Conservation (phyloP, 2,329 filamentous ascomycete genomes). For the Aspergillus novoparasiticus region DNA sequence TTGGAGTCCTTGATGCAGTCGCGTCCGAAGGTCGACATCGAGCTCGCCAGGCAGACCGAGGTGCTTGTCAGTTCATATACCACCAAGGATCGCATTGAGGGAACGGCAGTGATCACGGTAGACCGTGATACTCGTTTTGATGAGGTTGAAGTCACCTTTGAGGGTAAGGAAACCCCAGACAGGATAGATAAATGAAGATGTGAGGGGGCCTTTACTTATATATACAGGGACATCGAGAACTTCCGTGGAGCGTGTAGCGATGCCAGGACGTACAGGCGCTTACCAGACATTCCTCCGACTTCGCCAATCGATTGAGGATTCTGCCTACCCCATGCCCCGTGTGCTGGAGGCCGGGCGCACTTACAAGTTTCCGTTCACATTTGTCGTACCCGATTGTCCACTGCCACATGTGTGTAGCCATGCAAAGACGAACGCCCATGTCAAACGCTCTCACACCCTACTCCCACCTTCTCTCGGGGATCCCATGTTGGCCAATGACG, state of each 20-base stretch:
- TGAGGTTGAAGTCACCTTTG: conserved; percentile 60
- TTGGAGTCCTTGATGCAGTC: conserved; percentile 32
- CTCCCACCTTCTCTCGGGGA: conserved; percentile 66
- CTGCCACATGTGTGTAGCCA: conserved; percentile 64
- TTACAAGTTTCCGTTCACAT: conserved; percentile 65
- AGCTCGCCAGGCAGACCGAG: conserved; percentile 33
- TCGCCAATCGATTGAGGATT: conserved; percentile 59
- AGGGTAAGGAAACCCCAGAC: conserved; percentile 45
- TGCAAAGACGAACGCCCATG: conserved; percentile 50
- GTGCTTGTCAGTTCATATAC: conserved; percentile 54
- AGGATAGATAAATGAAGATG: too few relatives aligned
- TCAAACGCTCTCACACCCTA: conserved; percentile 59
- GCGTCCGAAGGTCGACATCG: conserved; percentile 35
- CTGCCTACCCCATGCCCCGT: conserved; percentile 57
- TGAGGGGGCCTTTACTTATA: conserved; percentile 8
- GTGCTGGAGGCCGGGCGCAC: conserved; percentile 56
- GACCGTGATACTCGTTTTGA: conserved; percentile 59
- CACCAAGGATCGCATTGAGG: conserved; percentile 60
- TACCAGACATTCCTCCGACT: conserved; percentile 64
- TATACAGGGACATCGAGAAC: conserved; percentile 52
- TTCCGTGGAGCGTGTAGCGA: conserved; percentile 58
- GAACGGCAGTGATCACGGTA: conserved; percentile 53
- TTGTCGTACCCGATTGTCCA: conserved; percentile 63
- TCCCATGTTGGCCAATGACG: conserved; percentile 53
- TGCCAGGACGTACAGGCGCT: conserved; percentile 58